Conservation (phyloP, 495 filamentous ascomycete genomes). For the Daldinia loculata region DNA sequence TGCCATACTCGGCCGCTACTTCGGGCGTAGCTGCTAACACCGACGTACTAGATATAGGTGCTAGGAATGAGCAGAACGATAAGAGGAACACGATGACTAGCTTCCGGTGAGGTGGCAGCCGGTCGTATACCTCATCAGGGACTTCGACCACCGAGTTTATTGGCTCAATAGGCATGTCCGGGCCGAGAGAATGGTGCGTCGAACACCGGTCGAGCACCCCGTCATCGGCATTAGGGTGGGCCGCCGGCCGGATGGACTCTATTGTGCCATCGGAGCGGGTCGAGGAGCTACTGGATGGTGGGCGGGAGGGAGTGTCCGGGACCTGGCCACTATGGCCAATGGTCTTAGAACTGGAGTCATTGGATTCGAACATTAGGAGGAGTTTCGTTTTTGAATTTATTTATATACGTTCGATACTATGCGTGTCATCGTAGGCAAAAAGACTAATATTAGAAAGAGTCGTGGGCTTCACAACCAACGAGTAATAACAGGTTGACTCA, state of each 20-base stretch:
- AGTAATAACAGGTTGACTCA: not conserved
- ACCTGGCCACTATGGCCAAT: constrained; percentile 5
- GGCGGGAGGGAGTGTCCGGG: not conserved
- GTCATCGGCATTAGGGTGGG: constrained; percentile 11
- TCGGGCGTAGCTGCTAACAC: constrained; percentile 76
- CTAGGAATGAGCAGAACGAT: constrained; percentile 72
- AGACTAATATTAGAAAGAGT: constrained; percentile 3
- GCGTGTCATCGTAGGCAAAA: constrained; percentile 24
- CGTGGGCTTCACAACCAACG: constrained; percentile 8
- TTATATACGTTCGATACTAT: constrained; percentile 12
- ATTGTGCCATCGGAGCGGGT: constrained; percentile 31
- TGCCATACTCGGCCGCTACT: constrained; percentile 67
- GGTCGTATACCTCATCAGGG: constrained; percentile 60
- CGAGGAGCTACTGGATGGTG: constrained; percentile 30
- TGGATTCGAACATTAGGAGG: constrained; percentile 32
- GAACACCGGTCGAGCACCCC: constrained; percentile 40
- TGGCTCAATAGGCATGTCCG: constrained; percentile 49
- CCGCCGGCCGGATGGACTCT: constrained; percentile 19
- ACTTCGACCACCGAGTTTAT: constrained; percentile 53
- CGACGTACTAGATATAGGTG: constrained; percentile 72
- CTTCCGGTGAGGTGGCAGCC: constrained; percentile 65
- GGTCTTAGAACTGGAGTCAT: constrained; percentile 7
- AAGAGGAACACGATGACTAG: constrained; percentile 68
- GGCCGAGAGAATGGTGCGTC: constrained; percentile 48
- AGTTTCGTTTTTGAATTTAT: constrained; percentile 1